Base-by-base conservation (phyloP, 2,329 filamentous ascomycete species). In the Bipolaris oryzae region DNA sequence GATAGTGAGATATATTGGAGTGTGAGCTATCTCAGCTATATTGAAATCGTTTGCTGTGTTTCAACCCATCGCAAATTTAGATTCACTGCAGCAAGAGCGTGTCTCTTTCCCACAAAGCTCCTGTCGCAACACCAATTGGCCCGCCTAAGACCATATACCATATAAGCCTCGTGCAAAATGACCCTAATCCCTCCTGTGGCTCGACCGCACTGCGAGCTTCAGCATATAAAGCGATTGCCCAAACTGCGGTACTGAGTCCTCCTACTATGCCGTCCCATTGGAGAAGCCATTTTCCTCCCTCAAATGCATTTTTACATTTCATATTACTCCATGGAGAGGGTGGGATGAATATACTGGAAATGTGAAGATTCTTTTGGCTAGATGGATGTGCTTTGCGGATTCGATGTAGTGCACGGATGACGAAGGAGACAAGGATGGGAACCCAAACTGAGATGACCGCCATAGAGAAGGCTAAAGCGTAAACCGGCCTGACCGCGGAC, bases 51-150 rank as follows among this genome's bases (percentile, higher is more conserved):
- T 42, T 42, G 15, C 39, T 23, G 9, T n/a, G 21, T 42, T 25
- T 25, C 23, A 13, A 25, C n/a, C 10, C 18, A 46, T 46, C 16
- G 33, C 1, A 10, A 34, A 9, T 15, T 75, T 74, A 21, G 4
- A 21, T 21, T 10, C 21, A 9, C 31, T 46, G 11, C n/a, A 46
- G 21, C 11, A 35, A 31, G 11, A 46, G 16, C 10, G 13, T 35
- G 20, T 46, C 44, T 35, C 44, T 46, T 46, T 46, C 44, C 44
- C 44, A 46, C 11, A 46, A 35, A n/a, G 10, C 44, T 16, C 44
- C 44, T 16, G 44, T 46, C 18, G 44, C 44, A 35, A 46, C 44
- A 21, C 44, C 44, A 15, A 46, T 46, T 3, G 44, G 44, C 13
- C 44, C 44, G 2, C 44, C 44, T 3, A 46, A 13, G 20, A 46